Conservation (phyloP, 2,329 filamentous ascomycete genomes). For the Amylocarpus encephaloides region DNA sequence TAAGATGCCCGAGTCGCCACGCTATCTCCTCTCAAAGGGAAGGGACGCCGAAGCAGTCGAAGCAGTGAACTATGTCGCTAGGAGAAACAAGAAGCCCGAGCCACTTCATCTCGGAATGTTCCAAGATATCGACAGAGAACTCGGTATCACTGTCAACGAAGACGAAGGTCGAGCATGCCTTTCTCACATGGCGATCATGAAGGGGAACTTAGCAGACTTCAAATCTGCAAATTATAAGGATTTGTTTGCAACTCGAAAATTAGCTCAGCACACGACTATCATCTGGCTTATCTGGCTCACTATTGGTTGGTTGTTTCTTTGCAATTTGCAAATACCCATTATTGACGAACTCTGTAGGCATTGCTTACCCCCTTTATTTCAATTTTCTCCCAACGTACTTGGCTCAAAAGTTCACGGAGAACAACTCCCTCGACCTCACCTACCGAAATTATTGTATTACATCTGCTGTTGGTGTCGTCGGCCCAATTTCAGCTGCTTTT, state of each 20-base stretch:
- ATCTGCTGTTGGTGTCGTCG: slow-evolving; percentile 6
- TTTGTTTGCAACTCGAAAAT: slow-evolving; percentile 6
- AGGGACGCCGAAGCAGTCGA: slow-evolving; percentile 76
- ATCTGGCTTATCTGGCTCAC: slow-evolving; percentile 11
- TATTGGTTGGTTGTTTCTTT: slow-evolving; percentile 2
- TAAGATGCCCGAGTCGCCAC: slow-evolving; percentile 74
- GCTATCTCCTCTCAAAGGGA: slow-evolving; percentile 92
- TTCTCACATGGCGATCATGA: slow-evolving; percentile 4
- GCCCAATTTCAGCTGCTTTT: slow-evolving; percentile 6
- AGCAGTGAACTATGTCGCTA: slow-evolving; percentile 41
- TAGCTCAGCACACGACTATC: slow-evolving; percentile 3
- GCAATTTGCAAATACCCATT: background rate
- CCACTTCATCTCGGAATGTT: slow-evolving; percentile 37
- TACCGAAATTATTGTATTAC: slow-evolving; percentile 9
- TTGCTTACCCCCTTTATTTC: slow-evolving; percentile 13
- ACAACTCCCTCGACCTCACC: slow-evolving; percentile 5
- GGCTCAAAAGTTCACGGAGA: slow-evolving; percentile 6
- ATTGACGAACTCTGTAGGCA: background rate
- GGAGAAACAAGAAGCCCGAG: slow-evolving; percentile 40
- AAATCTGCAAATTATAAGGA: slow-evolving; percentile 10
- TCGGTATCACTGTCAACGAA: slow-evolving; percentile 4
- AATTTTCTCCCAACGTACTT: slow-evolving; percentile 12
- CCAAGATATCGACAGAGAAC: slow-evolving; percentile 37
- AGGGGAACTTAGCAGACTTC: slow-evolving; percentile 6
- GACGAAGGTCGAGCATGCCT: slow-evolving; percentile 3